A percentile compares a stretch with the other conserved stretches of the same genome.
phyloP scores from a whole-genome alignment of 345 rosid species.

The Syzygium aqueum region DNA sequence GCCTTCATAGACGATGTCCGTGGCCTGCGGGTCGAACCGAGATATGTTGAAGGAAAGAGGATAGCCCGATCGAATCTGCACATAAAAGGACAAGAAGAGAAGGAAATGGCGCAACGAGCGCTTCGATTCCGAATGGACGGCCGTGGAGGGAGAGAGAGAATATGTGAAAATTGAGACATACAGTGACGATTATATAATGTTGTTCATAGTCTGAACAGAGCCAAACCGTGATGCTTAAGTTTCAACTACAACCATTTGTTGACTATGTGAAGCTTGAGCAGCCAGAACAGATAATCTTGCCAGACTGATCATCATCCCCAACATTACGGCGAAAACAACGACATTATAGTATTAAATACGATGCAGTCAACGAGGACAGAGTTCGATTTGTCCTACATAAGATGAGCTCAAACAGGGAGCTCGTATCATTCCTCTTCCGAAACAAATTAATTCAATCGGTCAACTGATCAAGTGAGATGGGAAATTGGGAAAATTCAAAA shows the following conservation, averaged over 20 bases:
- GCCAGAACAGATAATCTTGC: no score
- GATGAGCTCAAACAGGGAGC: background rate
- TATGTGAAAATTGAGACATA: background rate
- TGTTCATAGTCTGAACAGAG: background rate
- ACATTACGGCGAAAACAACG: background rate
- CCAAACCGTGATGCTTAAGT: background rate
- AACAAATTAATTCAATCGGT: background rate
- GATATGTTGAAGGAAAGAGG: conserved; percentile 11
- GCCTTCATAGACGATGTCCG: conserved; percentile 15
- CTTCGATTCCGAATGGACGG: background rate
- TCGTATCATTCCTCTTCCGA: background rate
- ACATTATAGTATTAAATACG: background rate
- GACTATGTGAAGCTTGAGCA: background rate
- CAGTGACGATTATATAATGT: background rate
- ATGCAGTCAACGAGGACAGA: background rate
- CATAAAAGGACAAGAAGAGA: background rate
- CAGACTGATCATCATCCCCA: background rate
- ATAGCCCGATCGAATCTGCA: background rate
- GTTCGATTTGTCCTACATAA: background rate
- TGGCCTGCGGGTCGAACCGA: conserved; percentile 3
- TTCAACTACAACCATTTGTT: background rate
- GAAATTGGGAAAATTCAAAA: background rate
- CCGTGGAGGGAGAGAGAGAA: background rate
- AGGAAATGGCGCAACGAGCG: background rate
- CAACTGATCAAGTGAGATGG: background rate